These are phyloP conservation scores for Chalciporus pseudorubinellus DNA, from an alignment of 768 basidiomycete species.

Conservation along the genomic window DNA sequence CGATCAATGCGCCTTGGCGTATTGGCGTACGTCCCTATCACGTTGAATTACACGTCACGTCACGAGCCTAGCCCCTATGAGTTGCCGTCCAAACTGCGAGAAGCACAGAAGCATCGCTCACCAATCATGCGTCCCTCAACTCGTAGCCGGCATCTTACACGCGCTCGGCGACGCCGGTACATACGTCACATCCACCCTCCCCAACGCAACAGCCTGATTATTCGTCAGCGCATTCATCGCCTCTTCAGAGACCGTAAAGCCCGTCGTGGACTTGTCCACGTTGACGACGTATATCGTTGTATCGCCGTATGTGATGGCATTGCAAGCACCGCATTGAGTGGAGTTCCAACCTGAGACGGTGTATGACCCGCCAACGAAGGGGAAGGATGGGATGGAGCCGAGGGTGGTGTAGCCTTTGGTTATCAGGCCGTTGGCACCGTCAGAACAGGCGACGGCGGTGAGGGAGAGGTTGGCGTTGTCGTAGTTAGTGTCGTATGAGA, in stretches of 20 bases:
- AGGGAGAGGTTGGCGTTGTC: slow-evolving; percentile 31
- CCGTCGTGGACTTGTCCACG: slow-evolving; percentile 46
- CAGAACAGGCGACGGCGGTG: slow-evolving; percentile 36
- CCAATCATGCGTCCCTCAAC: neutral
- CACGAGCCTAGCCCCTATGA: too few species aligned
- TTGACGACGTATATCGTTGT: slow-evolving; percentile 51
- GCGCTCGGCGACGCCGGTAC: neutral
- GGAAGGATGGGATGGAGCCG: slow-evolving; percentile 37
- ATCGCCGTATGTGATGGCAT: slow-evolving; percentile 24
- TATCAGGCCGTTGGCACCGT: slow-evolving; percentile 37
- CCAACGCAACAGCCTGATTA: slow-evolving; percentile 5
- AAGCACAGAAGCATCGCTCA: neutral
- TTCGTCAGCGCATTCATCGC: slow-evolving; percentile 30
- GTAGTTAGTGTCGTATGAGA: slow-evolving; percentile 39
- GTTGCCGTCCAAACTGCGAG: too few species aligned
- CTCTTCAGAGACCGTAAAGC: slow-evolving; percentile 36
- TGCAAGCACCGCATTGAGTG: slow-evolving; percentile 30
- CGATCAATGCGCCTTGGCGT: too few species aligned
- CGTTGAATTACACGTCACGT: too few species aligned
- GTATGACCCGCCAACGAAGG: slow-evolving; percentile 33
- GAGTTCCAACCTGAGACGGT: slow-evolving; percentile 25
- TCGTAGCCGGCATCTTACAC: neutral
- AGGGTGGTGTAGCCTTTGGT: slow-evolving; percentile 36
- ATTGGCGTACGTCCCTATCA: too few species aligned
- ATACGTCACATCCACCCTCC: slow-evolving; percentile 21